Evolutionary conservation across 2,329 filamentous ascomycete species (phyloP).

Genomic region (Cercospora zeae-maydis): DNA sequence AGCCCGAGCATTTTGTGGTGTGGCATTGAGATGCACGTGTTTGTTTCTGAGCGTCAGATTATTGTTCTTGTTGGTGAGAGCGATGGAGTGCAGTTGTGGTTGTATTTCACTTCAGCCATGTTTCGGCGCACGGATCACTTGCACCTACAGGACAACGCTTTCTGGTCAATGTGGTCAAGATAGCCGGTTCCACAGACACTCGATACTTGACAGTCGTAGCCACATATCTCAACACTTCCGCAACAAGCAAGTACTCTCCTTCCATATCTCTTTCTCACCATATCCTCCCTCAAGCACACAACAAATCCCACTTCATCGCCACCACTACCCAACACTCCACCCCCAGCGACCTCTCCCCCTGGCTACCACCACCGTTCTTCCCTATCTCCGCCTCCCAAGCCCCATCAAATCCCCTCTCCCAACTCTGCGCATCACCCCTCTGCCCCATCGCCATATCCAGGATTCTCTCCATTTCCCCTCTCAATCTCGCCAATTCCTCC

Average conservation of each 20-base stretch:
- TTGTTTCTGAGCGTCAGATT: too few relatives aligned
- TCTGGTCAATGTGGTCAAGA: too few relatives aligned
- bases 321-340: slow-evolving; percentile 15
- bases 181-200: too few relatives aligned
- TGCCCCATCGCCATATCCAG: slow-evolving; percentile 8
- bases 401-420: slow-evolving; percentile 10
- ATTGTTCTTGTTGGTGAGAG: too few relatives aligned
- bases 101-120: too few relatives aligned
- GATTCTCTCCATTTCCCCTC: slow-evolving; percentile 11
- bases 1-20: background rate
- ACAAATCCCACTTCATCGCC: slow-evolving; percentile 13
- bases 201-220: too few relatives aligned
- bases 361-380: background rate
- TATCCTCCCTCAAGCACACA: slow-evolving; percentile 14
- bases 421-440: slow-evolving; percentile 12
- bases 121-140: too few relatives aligned
- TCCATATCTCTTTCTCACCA: background rate
- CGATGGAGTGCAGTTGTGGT: too few relatives aligned
- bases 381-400: slow-evolving; percentile 14
- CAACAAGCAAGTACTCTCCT: background rate
- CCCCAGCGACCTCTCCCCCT: background rate
- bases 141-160: too few relatives aligned
- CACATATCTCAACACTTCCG: background rate
- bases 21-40: too few relatives aligned
- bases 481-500: slow-evolving; percentile 2